Evolutionary conservation across 352 stramenopile species (phyloP).

Genomic region (Sclerospora graminicola): DNA sequence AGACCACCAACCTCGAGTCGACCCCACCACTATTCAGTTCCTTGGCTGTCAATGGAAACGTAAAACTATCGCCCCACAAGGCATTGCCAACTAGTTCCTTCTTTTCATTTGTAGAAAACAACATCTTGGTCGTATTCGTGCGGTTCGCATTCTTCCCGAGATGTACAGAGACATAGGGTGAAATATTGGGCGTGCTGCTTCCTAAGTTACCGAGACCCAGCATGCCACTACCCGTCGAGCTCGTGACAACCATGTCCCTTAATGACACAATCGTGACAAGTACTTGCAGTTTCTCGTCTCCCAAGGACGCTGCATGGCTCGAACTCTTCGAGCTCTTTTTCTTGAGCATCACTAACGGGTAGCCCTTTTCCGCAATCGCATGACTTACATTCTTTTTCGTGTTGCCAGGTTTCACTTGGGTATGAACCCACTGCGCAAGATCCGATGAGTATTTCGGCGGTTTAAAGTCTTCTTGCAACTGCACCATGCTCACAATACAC

Average conservation of each 20-base stretch:
- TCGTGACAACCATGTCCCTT: conserved; percentile 48
- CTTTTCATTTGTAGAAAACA: conserved; percentile 31
- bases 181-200: conserved; percentile 67
- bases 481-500: conserved; percentile 55
- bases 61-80: conserved; percentile 77
- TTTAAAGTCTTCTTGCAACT: conserved; percentile 72
- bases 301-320: conserved; percentile 19
- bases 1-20: conserved; percentile 25
- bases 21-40: conserved; percentile 30
- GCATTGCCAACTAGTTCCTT: conserved; percentile 36
- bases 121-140: conserved; percentile 67
- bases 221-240: conserved; percentile 51
- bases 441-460: conserved; percentile 61
- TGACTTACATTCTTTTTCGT: conserved; percentile 81
- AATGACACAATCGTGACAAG: conserved; percentile 57
- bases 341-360: conserved; percentile 56
- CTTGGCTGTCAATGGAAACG: conserved; percentile 48
- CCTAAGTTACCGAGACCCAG: conserved; percentile 65
- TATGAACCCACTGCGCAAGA: conserved; percentile 74
- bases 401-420: conserved; percentile 58
- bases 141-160: conserved; percentile 56
- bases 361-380: conserved; percentile 64
- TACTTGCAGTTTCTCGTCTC: conserved; percentile 54
- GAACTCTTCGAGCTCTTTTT: conserved; percentile 31
- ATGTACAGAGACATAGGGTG: conserved; percentile 68